Evolutionary conservation across 768 basidiomycete genomes (phyloP), one percentile per base, ranked within the genome.

Genomic region (Lentinula sp.): DNA sequence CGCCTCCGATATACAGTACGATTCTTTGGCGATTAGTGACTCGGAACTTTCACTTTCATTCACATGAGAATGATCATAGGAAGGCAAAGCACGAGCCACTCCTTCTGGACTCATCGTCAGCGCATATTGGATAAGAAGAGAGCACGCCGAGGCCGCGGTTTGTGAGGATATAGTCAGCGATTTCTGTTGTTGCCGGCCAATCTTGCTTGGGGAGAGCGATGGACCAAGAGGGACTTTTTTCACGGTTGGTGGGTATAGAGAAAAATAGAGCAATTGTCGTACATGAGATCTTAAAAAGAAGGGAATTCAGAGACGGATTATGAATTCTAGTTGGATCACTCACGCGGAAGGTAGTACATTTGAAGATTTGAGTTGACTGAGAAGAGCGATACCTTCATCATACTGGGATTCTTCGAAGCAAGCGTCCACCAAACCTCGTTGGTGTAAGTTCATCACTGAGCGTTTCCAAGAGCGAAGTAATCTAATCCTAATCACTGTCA

Each of bases 351-450:
- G 89, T 56, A 73, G 83, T 71, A 79, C 79, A 28, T 78, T 73
- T n/a, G 79, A 68, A 0, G 83, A 81, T 50, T 86, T 83, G 2
- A 91, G 70, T 61, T 86, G 85, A 61, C 84, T 83, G 1, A 92
- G 79, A 32, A 82, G 72, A 13, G 77, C 73, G 33, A 90, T 85
- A 6, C 84, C 90, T 5, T 82, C 77, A 65, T 89, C 85, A 64
- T 88, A 90, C 61, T 90, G 87, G 16, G 85, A 84, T 69, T 92
- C 90, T 66, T 92, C 90, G 18, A 91, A 82, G 61, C 86, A 86
- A 57, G 79, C 85, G 67, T 91, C 88, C 18, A 91, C 86, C 4
- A 89, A 73, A 37, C 77, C 79, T 39, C 79, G 76, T 65, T 83
- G 81, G 66, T 82, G 69, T 13, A 70, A 67, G 60, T 71, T 74